Conservation (phyloP, 495 filamentous ascomycete species). For the Aspergillus diversus region DNA sequence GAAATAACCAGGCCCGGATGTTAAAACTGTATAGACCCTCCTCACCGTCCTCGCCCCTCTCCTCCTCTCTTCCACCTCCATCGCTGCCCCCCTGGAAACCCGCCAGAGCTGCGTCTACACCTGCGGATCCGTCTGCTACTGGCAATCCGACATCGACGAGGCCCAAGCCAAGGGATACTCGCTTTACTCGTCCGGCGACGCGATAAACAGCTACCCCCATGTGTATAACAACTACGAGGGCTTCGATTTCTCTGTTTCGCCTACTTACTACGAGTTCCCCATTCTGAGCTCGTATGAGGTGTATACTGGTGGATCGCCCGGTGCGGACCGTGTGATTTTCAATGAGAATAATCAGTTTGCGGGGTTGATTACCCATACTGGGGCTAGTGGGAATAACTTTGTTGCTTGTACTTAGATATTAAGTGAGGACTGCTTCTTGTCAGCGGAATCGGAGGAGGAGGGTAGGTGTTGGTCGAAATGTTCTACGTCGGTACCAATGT, state of each 20-base stretch:
- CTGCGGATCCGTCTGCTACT: conserved; percentile 57
- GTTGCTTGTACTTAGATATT: conserved; percentile 55
- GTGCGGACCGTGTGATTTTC: conserved; percentile 74
- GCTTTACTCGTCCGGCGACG: conserved; percentile 48
- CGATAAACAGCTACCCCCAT: conserved; percentile 66
- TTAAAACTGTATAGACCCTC: not conserved
- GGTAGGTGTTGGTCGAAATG: too few species aligned
- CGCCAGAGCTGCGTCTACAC: conserved; percentile 51
- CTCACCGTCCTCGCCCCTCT: conserved; percentile 24
- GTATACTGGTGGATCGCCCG: conserved; percentile 68
- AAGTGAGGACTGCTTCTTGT: too few species aligned
- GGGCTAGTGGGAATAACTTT: conserved; percentile 68
- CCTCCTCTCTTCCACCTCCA: conserved; percentile 40
- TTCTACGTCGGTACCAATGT: too few species aligned
- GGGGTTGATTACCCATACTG: conserved; percentile 69
- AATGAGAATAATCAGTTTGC: conserved; percentile 55
- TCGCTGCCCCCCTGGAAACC: conserved; percentile 45
- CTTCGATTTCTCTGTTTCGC: conserved; percentile 63
- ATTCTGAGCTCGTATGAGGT: conserved; percentile 56
- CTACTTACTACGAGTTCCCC: conserved; percentile 76
- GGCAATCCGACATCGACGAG: conserved; percentile 45
- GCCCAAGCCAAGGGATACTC: conserved; percentile 55
- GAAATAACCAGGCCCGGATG: not conserved
- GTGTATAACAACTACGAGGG: conserved; percentile 75
- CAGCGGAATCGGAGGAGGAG: too few species aligned